These are phyloP conservation scores for Ballota nigra DNA, from an alignment of 257 asterid genomes.

Conservation along the genomic window DNA sequence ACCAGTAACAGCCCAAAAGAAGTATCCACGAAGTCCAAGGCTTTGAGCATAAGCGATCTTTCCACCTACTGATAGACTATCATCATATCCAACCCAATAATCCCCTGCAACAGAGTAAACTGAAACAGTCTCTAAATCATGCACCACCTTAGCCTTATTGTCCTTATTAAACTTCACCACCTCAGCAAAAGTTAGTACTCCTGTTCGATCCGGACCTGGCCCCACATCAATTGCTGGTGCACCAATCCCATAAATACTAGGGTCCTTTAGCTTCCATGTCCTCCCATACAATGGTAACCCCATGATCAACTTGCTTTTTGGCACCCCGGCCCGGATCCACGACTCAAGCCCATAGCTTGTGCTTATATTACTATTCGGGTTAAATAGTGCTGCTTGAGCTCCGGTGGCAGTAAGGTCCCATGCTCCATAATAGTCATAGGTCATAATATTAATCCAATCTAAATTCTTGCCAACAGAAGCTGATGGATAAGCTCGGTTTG, in stretches of 20 bases:
- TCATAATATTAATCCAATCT: slow-evolving; percentile 80
- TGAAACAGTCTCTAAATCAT: slow-evolving; percentile 52
- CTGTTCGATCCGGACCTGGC: slow-evolving; percentile 42
- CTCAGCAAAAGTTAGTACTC: slow-evolving; percentile 52
- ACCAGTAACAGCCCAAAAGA: slow-evolving; percentile 70
- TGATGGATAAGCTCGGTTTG: slow-evolving; percentile 50
- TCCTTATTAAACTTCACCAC: slow-evolving; percentile 51
- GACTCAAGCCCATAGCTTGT: slow-evolving; percentile 63
- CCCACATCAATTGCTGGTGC: slow-evolving; percentile 71
- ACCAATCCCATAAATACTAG: slow-evolving; percentile 43
- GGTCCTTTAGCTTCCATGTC: slow-evolving; percentile 71
- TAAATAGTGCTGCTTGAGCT: slow-evolving; percentile 69
- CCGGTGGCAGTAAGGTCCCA: slow-evolving; percentile 69
- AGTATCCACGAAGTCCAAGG: slow-evolving; percentile 65
- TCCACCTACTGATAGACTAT: slow-evolving; percentile 30
- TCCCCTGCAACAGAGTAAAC: slow-evolving; percentile 61
- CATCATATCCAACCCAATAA: slow-evolving; percentile 83
- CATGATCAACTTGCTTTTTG: slow-evolving; percentile 55
- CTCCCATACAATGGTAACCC: slow-evolving; percentile 77
- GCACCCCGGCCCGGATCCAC: slow-evolving; percentile 68
- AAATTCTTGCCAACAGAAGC: slow-evolving; percentile 48
- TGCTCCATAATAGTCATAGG: slow-evolving; percentile 66
- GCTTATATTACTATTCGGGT: slow-evolving; percentile 52
- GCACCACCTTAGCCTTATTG: slow-evolving; percentile 47
- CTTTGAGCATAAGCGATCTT: slow-evolving; percentile 50